Evolutionary conservation across 345 rosid genomes (phyloP).

Genomic region (Adansonia digitata): DNA sequence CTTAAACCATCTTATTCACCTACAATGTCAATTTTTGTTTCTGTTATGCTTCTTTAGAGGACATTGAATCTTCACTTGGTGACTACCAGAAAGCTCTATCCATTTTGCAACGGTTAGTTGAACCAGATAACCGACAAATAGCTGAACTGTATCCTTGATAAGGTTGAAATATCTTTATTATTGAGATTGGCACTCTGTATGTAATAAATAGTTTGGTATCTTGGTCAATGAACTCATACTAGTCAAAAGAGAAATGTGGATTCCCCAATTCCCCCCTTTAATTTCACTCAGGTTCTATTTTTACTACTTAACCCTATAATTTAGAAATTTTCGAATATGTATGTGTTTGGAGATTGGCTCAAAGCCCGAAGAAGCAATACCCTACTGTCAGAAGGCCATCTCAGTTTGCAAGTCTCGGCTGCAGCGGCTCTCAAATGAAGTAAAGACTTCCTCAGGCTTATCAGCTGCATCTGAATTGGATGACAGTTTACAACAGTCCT

Average conservation of each 20-base stretch:
- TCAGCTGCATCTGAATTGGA: constrained; percentile 48
- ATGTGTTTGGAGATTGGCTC: constrained; percentile 80
- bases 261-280: not conserved
- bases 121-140: constrained; percentile 74
- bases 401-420: constrained; percentile 65
- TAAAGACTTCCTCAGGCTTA: constrained; percentile 42
- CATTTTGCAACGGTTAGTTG: constrained; percentile 69
- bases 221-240: not conserved
- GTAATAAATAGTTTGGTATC: not conserved
- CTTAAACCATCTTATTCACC: not conserved
- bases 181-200: not conserved
- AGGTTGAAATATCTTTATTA: not conserved
- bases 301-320: constrained; percentile 37
- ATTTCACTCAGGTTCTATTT: not conserved
- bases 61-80: constrained; percentile 78
- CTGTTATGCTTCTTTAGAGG: constrained; percentile 51
- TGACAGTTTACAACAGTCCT: constrained; percentile 50
- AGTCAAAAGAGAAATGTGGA: not conserved
- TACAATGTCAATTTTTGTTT: not conserved
- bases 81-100: constrained; percentile 77
- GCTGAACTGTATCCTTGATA: constrained; percentile 89
- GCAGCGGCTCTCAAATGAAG: constrained; percentile 55
- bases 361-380: constrained; percentile 70
- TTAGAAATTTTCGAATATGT: constrained; percentile 84
- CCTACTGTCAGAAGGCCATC: constrained; percentile 75